Evolutionary conservation across 2,329 filamentous ascomycete genomes (phyloP).

Genomic region (Beauveria brongniartii): DNA sequence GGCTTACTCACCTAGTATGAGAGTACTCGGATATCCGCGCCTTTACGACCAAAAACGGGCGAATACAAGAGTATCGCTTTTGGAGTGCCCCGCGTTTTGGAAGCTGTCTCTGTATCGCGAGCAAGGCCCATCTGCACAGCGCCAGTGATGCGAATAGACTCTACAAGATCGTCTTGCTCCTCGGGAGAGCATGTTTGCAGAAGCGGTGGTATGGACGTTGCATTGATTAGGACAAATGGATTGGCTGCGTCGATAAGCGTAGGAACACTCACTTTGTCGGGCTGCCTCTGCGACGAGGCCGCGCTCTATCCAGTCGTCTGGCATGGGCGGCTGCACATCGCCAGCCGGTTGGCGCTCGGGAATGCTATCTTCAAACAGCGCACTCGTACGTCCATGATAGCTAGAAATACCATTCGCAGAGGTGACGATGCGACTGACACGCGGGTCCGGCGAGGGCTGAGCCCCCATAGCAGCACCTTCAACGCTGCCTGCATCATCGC

Average conservation of each 20-base stretch:
- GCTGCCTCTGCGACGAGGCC: too few species aligned
- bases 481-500: too few species aligned
- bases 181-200: constrained; percentile 1
- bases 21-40: constrained; percentile 22
- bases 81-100: neutral
- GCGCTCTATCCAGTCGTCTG: too few species aligned
- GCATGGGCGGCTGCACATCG: too few species aligned
- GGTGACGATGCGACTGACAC: too few species aligned
- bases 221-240: constrained; percentile 42
- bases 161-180: constrained; percentile 22
- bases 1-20: constrained; percentile 43
- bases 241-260: constrained; percentile 29
- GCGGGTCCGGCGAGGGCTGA: too few species aligned
- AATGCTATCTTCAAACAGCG: too few species aligned
- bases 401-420: too few species aligned
- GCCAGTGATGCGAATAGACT: neutral
- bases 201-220: constrained; percentile 21
- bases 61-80: neutral
- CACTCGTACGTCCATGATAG: too few species aligned
- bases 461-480: too few species aligned
- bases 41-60: neutral
- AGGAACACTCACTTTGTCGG: too few species aligned
- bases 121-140: neutral
- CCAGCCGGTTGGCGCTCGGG: too few species aligned
- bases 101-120: constrained; percentile 25